Evolutionary conservation across 176 grass and related monocot species (phyloP).

Genomic region (Triticum urartu): DNA sequence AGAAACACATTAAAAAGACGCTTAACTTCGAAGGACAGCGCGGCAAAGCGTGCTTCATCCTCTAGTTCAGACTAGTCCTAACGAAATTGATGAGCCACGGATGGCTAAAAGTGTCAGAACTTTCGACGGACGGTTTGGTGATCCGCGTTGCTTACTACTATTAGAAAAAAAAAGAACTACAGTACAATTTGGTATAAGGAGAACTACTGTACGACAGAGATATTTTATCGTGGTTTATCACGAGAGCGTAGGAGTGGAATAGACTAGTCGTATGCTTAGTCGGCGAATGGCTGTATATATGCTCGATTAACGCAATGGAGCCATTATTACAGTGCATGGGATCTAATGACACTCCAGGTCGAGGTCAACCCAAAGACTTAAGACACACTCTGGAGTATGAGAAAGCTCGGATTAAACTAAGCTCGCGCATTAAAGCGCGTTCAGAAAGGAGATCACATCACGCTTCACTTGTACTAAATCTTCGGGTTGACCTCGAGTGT

Average conservation of each 20-base stretch:
- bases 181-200: no score
- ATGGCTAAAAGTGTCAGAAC: no score
- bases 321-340: neutral
- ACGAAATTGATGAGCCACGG: no score
- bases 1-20: no score
- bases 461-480: neutral
- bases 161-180: no score
- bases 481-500: neutral
- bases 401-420: neutral
- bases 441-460: neutral
- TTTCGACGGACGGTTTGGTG: no score
- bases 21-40: no score
- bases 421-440: neutral
- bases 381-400: neutral
- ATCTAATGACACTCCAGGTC: slow-evolving; percentile 13
- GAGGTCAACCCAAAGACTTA: slow-evolving; percentile 10
- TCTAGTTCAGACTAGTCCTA: no score
- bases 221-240: neutral
- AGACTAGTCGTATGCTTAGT: neutral
- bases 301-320: neutral
- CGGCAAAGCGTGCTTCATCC: no score
- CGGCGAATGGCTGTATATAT: neutral
- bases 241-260: neutral
- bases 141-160: no score
- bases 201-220: no score